A percentile compares a stretch with the other conserved stretches of the same genome.
phyloP scores from a whole-genome alignment of 805 yeast species.

The Wickerhamomyces rabaulensis region DNA sequence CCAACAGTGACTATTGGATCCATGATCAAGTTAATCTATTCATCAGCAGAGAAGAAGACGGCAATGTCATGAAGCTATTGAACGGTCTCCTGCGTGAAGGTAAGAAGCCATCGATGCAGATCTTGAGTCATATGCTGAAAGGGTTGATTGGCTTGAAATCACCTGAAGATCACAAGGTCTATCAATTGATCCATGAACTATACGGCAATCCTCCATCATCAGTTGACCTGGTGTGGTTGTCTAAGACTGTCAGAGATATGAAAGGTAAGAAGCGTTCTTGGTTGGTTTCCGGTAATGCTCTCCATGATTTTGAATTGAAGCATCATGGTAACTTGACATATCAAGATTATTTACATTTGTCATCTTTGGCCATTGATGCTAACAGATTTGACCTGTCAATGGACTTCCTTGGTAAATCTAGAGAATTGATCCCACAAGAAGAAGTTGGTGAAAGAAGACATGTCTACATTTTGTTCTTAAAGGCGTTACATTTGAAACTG shows the following conservation, averaged over 20 bases:
- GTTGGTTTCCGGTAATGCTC: neutral
- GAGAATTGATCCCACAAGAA: conserved; percentile 1
- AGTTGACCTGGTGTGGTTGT: conserved; percentile 10
- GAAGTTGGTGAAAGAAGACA: neutral
- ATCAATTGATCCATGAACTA: conserved; percentile 9
- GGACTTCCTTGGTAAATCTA: conserved; percentile 10
- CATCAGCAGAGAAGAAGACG: neutral
- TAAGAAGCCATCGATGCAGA: conserved; percentile 11
- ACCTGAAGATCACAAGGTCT: conserved; percentile 7
- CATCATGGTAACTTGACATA: conserved; percentile 1
- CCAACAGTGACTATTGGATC: conserved; percentile 1
- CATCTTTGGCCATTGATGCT: conserved; percentile 6
- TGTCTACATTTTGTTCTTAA: conserved; percentile 2
- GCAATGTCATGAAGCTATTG: conserved; percentile 2
- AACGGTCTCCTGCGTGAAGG: conserved; percentile 14
- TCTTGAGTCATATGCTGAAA: conserved; percentile 7
- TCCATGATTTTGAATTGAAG: conserved; percentile 6
- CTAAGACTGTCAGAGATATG: neutral
- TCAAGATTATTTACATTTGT: conserved; percentile 8
- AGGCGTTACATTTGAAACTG: neutral
- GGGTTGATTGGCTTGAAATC: conserved; percentile 11
- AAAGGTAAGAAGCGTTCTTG: neutral
- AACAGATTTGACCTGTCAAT: conserved; percentile 4
- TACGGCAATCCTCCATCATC: conserved; percentile 10
- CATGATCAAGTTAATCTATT: conserved; percentile 1